Conservation (phyloP, 2,329 filamentous ascomycete species). For the Albifimbria verrucaria region DNA sequence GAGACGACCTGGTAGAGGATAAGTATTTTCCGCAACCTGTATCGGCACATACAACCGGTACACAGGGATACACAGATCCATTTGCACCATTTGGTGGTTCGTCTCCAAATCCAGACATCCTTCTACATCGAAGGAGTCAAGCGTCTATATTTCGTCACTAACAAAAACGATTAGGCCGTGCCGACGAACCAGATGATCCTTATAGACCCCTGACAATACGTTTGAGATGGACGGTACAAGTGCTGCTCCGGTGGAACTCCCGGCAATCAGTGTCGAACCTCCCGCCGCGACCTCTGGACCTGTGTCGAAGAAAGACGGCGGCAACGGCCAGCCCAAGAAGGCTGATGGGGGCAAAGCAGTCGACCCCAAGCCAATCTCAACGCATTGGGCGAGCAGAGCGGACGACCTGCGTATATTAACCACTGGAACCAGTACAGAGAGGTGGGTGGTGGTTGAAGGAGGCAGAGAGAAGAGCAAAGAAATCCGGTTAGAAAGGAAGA, state of each 20-base stretch:
- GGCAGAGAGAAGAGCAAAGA: neutral
- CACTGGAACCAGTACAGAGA: constrained; percentile 33
- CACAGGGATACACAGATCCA: constrained; percentile 26
- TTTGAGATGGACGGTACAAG: constrained; percentile 36
- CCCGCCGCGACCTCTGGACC: constrained; percentile 9
- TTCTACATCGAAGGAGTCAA: constrained; percentile 8
- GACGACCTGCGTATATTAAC: constrained; percentile 29
- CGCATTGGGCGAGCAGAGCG: constrained; percentile 23
- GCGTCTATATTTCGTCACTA: constrained; percentile 4
- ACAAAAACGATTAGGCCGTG: constrained; percentile 24
- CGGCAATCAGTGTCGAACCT: constrained; percentile 17
- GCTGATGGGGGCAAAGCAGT: too few relatives aligned
- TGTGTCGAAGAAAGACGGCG: too few relatives aligned
- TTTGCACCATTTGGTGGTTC: constrained; percentile 45
- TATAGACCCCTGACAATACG: constrained; percentile 22
- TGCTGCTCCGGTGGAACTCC: constrained; percentile 28
- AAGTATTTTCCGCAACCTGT: constrained; percentile 21
- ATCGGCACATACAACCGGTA: constrained; percentile 22
- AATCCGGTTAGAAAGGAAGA: neutral
- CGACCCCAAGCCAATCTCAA: constrained; percentile 34
- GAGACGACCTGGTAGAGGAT: constrained; percentile 19
- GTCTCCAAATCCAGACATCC: constrained; percentile 8
- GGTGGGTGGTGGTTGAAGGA: neutral
- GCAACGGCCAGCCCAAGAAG: too few relatives aligned
- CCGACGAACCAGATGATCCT: constrained; percentile 25